Evolutionary conservation across 1,139 yeast species (phyloP).

Genomic region (Nakaseomyces kungkrabaensis): DNA sequence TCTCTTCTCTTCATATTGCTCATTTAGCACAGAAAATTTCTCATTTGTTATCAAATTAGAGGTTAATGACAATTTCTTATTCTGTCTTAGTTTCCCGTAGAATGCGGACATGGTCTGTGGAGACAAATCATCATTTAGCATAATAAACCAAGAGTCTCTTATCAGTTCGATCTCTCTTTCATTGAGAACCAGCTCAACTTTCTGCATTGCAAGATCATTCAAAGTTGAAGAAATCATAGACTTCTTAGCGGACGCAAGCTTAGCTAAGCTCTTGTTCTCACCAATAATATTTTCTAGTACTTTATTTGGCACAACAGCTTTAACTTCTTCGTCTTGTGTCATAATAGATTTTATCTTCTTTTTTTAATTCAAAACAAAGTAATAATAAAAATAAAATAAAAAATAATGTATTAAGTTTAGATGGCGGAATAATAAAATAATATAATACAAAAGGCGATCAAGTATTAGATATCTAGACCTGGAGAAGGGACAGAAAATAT

Average conservation of each 20-base stretch:
- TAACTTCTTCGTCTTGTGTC: not conserved
- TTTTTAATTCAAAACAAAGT: not conserved
- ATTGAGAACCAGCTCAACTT: constrained; percentile 29
- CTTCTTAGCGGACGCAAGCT: not conserved
- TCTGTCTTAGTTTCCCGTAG: constrained; percentile 7
- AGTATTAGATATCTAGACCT: too few species aligned
- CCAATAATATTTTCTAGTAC: constrained; percentile 1
- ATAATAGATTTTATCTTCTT: not conserved
- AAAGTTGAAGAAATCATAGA: constrained; percentile 7
- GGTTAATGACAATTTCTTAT: constrained; percentile 1
- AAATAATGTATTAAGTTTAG: not conserved
- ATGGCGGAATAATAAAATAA: too few species aligned
- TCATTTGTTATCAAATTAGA: not conserved
- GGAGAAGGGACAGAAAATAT: too few species aligned
- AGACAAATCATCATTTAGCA: constrained; percentile 26
- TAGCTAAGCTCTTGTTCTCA: not conserved
- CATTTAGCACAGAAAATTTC: constrained; percentile 3
- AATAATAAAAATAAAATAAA: not conserved
- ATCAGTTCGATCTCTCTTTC: constrained; percentile 32
- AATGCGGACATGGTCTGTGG: constrained; percentile 8
- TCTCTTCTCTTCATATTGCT: not conserved
- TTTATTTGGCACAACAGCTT: not conserved
- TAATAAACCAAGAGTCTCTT: constrained; percentile 34
- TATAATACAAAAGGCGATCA: too few species aligned
- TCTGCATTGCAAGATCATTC: constrained; percentile 11